Percentiles rank a stretch among this genome's conserved stretches.
Conservation (phyloP, 2,329 filamentous ascomycete species). For the Parasarocladium wereldwijsianum region DNA sequence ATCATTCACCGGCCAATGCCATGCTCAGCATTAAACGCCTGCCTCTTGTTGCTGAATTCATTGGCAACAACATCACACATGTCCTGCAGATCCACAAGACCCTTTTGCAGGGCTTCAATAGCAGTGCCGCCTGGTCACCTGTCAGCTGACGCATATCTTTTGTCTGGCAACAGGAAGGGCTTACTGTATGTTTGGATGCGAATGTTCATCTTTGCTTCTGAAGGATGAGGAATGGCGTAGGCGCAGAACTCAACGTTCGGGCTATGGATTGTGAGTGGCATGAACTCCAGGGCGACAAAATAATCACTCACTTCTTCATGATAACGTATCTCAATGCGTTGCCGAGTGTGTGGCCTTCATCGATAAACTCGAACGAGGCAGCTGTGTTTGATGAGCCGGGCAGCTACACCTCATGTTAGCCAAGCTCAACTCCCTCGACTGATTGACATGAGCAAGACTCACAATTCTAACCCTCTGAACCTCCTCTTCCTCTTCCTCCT, state of each 20-base stretch:
- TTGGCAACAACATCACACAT: slow-evolving; percentile 89
- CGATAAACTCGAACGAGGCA: slow-evolving; percentile 86
- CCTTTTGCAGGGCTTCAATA: slow-evolving; percentile 78
- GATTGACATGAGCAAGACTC: slow-evolving; percentile 12
- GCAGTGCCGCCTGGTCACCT: slow-evolving; percentile 55
- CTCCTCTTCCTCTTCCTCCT: slow-evolving; percentile 32
- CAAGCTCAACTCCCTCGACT: no score
- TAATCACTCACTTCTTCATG: slow-evolving; percentile 80
- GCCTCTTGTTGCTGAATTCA: slow-evolving; percentile 56
- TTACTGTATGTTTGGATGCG: slow-evolving; percentile 93
- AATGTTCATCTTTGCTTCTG: slow-evolving; percentile 91
- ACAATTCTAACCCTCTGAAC: slow-evolving; percentile 49
- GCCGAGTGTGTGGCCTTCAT: slow-evolving; percentile 89
- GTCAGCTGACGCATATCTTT: slow-evolving; percentile 8
- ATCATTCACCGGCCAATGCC: slow-evolving; percentile 16
- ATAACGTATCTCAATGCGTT: slow-evolving; percentile 91
- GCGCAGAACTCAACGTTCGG: slow-evolving; percentile 96
- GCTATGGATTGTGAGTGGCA: slow-evolving; percentile 27
- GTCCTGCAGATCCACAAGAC: slow-evolving; percentile 74
- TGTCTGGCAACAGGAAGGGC: slow-evolving; percentile 14
- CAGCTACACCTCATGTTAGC: slow-evolving; percentile 47
- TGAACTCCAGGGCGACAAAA: neutral
- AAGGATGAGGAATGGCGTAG: slow-evolving; percentile 94
- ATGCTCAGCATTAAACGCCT: slow-evolving; percentile 19
- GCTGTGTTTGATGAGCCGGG: slow-evolving; percentile 75